These are phyloP conservation scores for Colletotrichum trifolii DNA, from an alignment of 2,329 filamentous ascomycete species.

Conservation along the genomic window DNA sequence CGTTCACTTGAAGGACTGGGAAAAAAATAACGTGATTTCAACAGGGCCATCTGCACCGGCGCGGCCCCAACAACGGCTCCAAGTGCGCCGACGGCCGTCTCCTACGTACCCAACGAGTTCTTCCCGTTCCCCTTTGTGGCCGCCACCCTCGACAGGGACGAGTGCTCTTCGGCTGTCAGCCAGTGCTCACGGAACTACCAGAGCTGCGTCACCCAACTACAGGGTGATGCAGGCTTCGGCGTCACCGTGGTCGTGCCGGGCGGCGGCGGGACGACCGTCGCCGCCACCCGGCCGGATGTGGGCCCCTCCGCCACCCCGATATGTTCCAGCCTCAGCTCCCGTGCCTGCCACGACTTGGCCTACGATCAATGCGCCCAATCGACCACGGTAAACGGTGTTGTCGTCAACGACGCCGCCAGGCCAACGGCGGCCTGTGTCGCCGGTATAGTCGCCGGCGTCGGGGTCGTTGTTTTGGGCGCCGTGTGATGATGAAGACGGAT, in stretches of 20 bases:
- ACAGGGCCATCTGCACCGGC: slow-evolving; percentile 66
- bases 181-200: slow-evolving; percentile 66
- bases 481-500: slow-evolving; percentile 18
- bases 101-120: slow-evolving; percentile 67
- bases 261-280: slow-evolving; percentile 63
- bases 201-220: slow-evolving; percentile 62
- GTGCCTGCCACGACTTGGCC: slow-evolving; percentile 60
- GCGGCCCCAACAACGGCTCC: slow-evolving; percentile 57
- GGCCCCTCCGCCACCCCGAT: slow-evolving; percentile 62
- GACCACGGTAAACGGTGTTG: slow-evolving; percentile 36
- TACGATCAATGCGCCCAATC: slow-evolving; percentile 50
- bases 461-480: slow-evolving; percentile 30
- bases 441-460: slow-evolving; percentile 34
- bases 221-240: slow-evolving; percentile 53
- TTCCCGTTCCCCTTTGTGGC: slow-evolving; percentile 70
- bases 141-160: slow-evolving; percentile 63
- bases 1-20: background rate
- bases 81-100: slow-evolving; percentile 52
- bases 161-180: slow-evolving; percentile 62
- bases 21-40: slow-evolving; percentile 17
- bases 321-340: slow-evolving; percentile 65
- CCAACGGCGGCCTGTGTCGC: slow-evolving; percentile 30
- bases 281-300: slow-evolving; percentile 52
- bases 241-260: slow-evolving; percentile 68
- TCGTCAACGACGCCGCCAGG: slow-evolving; percentile 33